Percentiles rank a stretch among this genome's conserved stretches.
These are phyloP conservation scores for Amphibolis antarctica DNA, from an alignment of 106 monocot species.

Conservation along the genomic window DNA sequence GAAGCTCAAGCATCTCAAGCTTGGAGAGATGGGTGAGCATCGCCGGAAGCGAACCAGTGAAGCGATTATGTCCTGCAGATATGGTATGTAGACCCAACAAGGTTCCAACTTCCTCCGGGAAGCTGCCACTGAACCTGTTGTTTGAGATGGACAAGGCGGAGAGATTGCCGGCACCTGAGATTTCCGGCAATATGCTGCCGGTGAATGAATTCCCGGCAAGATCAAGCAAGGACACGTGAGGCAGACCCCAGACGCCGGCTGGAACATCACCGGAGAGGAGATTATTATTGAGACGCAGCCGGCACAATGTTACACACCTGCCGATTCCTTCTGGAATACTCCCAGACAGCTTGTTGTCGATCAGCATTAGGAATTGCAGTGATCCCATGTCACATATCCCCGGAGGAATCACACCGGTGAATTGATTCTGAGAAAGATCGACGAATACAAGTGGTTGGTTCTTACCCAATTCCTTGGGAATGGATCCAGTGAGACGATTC, in stretches of 20 bases:
- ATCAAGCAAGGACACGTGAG: slow-evolving; percentile 24
- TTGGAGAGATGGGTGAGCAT: not conserved
- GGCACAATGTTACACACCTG: slow-evolving; percentile 24
- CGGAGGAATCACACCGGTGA: slow-evolving; percentile 60
- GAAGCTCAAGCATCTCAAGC: slow-evolving; percentile 19
- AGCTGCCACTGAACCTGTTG: slow-evolving; percentile 15
- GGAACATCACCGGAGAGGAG: slow-evolving; percentile 33
- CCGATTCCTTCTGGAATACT: slow-evolving; percentile 35
- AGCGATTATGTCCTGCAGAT: slow-evolving; percentile 12
- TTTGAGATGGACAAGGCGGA: slow-evolving; percentile 13
- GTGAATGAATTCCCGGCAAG: slow-evolving; percentile 24
- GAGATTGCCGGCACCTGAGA: slow-evolving; percentile 27
- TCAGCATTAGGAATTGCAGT: slow-evolving; percentile 36
- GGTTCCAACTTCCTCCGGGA: slow-evolving; percentile 19
- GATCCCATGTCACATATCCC: slow-evolving; percentile 42
- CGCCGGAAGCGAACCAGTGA: slow-evolving; percentile 13
- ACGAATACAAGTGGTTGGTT: slow-evolving; percentile 32
- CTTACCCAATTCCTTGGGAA: slow-evolving; percentile 48
- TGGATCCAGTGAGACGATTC: slow-evolving; percentile 41
- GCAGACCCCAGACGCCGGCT: slow-evolving; percentile 26
- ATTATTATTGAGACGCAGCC: slow-evolving; percentile 45
- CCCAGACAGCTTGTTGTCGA: slow-evolving; percentile 44
- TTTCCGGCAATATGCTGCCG: slow-evolving; percentile 23
- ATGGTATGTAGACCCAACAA: slow-evolving; percentile 7
- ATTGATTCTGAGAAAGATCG: slow-evolving; percentile 45